phyloP scores from a whole-genome alignment of 2,329 filamentous ascomycete genomes.

The Claviceps sp. region DNA sequence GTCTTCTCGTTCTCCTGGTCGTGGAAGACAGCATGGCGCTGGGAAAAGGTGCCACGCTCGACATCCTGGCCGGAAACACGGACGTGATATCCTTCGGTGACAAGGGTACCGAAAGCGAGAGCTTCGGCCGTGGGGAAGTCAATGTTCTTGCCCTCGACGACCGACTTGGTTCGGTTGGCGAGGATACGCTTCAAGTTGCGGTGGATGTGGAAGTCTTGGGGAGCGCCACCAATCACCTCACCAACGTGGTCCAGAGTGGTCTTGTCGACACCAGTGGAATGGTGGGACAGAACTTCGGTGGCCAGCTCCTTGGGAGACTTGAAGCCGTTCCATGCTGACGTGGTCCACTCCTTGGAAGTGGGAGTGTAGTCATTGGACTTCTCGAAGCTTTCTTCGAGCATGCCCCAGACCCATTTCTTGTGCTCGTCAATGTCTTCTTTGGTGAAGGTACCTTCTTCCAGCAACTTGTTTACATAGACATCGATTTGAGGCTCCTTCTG shows the following conservation, averaged over 20 bases:
- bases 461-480: conserved; percentile 81
- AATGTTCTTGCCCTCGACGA: conserved; percentile 83
- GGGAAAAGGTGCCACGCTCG: conserved; percentile 97
- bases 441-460: conserved; percentile 87
- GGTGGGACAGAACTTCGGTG: conserved; percentile 83
- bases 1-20: conserved; percentile 91
- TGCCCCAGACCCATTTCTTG: conserved; percentile 99
- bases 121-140: conserved; percentile 97
- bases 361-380: conserved; percentile 97
- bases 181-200: conserved; percentile 97
- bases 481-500: conserved; percentile 75
- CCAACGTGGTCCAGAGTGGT: conserved; percentile 71
- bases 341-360: conserved; percentile 95
- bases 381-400: conserved; percentile 94
- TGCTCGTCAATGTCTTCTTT: conserved; percentile 98
- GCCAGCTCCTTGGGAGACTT: conserved; percentile 97
- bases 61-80: conserved; percentile 97
- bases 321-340: conserved; percentile 98
- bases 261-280: conserved; percentile 65
- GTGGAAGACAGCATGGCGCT: conserved; percentile 92
- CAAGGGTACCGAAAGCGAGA: conserved; percentile 82
- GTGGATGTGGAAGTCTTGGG: conserved; percentile 80
- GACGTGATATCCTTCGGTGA: conserved; percentile 89
- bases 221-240: conserved; percentile 60
- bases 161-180: conserved; percentile 75